Evolutionary conservation across 2,329 filamentous ascomycete genomes (phyloP), one percentile per base, ranked within the genome.

Genomic region (Lasiodiplodia sp.): DNA sequence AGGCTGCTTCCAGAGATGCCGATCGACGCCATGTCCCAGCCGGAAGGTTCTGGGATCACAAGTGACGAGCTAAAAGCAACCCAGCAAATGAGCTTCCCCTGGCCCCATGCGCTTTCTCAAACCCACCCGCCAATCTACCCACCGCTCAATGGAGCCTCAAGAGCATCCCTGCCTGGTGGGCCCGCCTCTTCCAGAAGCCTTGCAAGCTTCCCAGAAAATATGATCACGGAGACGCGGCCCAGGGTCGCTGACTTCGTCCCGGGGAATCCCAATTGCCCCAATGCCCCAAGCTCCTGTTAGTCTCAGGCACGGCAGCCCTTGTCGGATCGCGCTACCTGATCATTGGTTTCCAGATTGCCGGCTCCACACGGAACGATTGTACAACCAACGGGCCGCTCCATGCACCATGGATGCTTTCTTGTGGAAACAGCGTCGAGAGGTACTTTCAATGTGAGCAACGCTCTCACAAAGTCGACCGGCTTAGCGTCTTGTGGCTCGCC

Each of bases 401-500:
- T 68, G 66, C 49, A 68, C 44, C 57, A 55, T 38, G 52, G 40
- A 67, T 63, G 49, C 25, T 47, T 23, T 62, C 49, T 44, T 47
- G 51, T 68, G 66, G 56, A 55, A 40, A 18, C 53, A 68, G 47
- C 66, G 53, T 53, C 47, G 38, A 38, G 44, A 62, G 16, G 34
- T 44, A 67, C 44, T 38, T 56, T 68, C 47, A 63, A 40, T 63
- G 57, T 68, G 66, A 63, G 56, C 66, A 56, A 28, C 31, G 47
- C 56, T 51, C 51, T 62, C 38, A 68, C 56, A 44, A 38, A 55
- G 25, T 55, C 49, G 62, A 68, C 44, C 21, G 49, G 47, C n/a
- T 56, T 68, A 68, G 66, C 65, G 65, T 38, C 51, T 47, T 68
- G 56, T 71, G 85, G 84, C 1, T 76, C 88, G 11, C 86, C 89